Conservation (phyloP, 129 eudicot genomes). For the Escallonia herrerae region DNA sequence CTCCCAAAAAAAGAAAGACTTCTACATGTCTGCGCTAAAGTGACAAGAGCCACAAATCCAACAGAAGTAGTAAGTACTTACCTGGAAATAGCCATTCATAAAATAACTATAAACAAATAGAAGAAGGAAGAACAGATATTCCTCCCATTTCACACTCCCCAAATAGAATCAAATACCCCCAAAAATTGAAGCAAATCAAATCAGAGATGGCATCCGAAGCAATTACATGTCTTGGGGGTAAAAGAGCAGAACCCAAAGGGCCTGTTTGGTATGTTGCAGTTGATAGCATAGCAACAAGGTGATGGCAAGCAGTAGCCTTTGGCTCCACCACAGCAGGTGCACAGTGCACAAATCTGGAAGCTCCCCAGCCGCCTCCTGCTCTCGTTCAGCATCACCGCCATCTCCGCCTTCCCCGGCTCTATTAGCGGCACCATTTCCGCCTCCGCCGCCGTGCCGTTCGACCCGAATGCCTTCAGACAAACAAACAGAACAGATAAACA, state of each 20-base stretch:
- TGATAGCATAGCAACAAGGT: constrained; percentile 90
- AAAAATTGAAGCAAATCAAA: constrained; percentile 7
- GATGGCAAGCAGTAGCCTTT: constrained; percentile 69
- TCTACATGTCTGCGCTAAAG: not conserved
- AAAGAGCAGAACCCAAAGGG: constrained; percentile 89
- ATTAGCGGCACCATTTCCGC: constrained; percentile 55
- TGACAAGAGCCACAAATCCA: constrained; percentile 4
- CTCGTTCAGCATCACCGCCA: constrained; percentile 61
- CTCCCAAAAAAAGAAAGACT: not conserved
- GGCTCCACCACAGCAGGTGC: constrained; percentile 75
- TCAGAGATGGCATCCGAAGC: constrained; percentile 65
- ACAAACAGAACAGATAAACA: not conserved
- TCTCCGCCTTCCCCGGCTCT: constrained; percentile 32
- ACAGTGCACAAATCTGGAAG: constrained; percentile 75
- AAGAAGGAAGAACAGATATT: constrained; percentile 24
- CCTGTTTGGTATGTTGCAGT: constrained; percentile 92
- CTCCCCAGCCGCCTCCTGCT: constrained; percentile 57
- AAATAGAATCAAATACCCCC: constrained; percentile 18
- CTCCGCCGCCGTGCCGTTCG: constrained; percentile 14
- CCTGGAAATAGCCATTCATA: constrained; percentile 26
- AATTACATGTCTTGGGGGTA: constrained; percentile 89
- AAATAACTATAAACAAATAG: constrained; percentile 22
- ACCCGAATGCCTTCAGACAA: constrained; percentile 28
- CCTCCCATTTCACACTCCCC: constrained; percentile 28
- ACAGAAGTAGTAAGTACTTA: constrained; percentile 22